Base-by-base conservation (phyloP, 2,329 filamentous ascomycete species). In the Paecilomyces formosus region DNA sequence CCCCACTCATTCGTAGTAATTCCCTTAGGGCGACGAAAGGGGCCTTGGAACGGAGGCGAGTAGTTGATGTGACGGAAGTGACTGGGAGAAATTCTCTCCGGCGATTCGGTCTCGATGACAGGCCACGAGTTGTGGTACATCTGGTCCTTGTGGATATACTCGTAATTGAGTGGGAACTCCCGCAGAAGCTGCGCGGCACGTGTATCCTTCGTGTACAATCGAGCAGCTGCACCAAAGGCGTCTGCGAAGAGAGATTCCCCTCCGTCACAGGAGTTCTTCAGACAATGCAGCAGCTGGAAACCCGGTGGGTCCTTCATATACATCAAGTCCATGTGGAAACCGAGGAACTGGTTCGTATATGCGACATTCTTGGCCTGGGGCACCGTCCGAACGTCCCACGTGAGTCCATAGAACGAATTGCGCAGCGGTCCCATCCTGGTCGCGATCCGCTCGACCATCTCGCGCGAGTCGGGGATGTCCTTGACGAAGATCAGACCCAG, bases 261-360 rank as follows among this genome's bases (percentile, higher is more conserved):
- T 18, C 93, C 93, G 0, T 82, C 76, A 64, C 86, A 88, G 1
- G 86, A 88, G 67, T 95, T 96, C 62, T 88, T 83, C 50, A 97
- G 80, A 68, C 92, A 97, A 75, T 97, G 94, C 3, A 97, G 84
- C 24, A 97, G 79, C 74, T 99, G 93, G 55, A 94, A 84, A 31
- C 87, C 85, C 0, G 93, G 93, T 2, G 90, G 86, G 55, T 90
- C 84, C 13, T 82, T 77, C 74, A 94, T 88, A 76, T 97, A 97
- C 57, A 97, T 81, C 49, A 97, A 82, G 71, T 97, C 94, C 84
- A 96, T 94, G 76, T 99, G 94, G 54, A 97, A 86, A 15, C 89
- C 90, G 1, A 97, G 85, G 68, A 87, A 87, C 54, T 87, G 82
- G 68, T 83, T 87, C 0, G 93, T 97, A 76, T 97, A 92, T 9